A percentile compares a stretch with the other conserved stretches of the same genome.
Evolutionary conservation across 805 yeast genomes (phyloP).

Genomic region (Blastobotrys terrestris): DNA sequence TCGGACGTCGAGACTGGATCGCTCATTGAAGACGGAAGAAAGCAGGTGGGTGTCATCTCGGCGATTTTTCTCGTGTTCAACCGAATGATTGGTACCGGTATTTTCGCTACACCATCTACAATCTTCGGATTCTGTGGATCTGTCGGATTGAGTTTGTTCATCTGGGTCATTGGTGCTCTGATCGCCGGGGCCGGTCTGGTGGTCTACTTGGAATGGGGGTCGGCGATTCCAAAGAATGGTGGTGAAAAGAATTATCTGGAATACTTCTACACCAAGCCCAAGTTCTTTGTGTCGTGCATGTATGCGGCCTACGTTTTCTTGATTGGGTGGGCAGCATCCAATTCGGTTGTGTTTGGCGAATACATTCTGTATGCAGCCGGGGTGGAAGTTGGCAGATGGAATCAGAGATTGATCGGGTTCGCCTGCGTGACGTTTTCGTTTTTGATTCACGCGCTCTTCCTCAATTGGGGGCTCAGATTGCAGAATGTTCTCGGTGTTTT

Average conservation of each 20-base stretch:
- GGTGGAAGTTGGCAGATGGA: slow-evolving; percentile 63
- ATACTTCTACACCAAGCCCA: slow-evolving; percentile 61
- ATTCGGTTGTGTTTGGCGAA: slow-evolving; percentile 74
- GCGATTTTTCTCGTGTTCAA: slow-evolving; percentile 63
- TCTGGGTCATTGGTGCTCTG: slow-evolving; percentile 71
- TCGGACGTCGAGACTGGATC: neutral
- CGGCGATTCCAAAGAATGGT: slow-evolving; percentile 73
- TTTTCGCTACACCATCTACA: slow-evolving; percentile 63
- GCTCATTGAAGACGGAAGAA: neutral
- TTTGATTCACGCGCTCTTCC: slow-evolving; percentile 52
- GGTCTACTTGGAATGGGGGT: slow-evolving; percentile 77
- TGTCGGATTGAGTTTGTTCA: slow-evolving; percentile 61
- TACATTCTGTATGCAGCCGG: slow-evolving; percentile 72
- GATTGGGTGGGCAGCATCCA: slow-evolving; percentile 83
- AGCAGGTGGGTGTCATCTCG: slow-evolving; percentile 44
- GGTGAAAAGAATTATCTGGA: slow-evolving; percentile 83
- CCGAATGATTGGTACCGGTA: slow-evolving; percentile 72
- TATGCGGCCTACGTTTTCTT: slow-evolving; percentile 67
- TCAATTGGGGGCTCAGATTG: slow-evolving; percentile 59
- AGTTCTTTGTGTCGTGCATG: slow-evolving; percentile 57
- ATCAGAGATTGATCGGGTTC: slow-evolving; percentile 68
- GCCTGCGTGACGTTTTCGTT: slow-evolving; percentile 70
- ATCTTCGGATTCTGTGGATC: slow-evolving; percentile 53
- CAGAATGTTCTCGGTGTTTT: slow-evolving; percentile 64
- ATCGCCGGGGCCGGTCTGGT: slow-evolving; percentile 60